A percentile compares a stretch with the other conserved stretches of the same genome.
phyloP scores from a whole-genome alignment of 202 grass and related monocot genomes.

The Elaeis oleifera region DNA sequence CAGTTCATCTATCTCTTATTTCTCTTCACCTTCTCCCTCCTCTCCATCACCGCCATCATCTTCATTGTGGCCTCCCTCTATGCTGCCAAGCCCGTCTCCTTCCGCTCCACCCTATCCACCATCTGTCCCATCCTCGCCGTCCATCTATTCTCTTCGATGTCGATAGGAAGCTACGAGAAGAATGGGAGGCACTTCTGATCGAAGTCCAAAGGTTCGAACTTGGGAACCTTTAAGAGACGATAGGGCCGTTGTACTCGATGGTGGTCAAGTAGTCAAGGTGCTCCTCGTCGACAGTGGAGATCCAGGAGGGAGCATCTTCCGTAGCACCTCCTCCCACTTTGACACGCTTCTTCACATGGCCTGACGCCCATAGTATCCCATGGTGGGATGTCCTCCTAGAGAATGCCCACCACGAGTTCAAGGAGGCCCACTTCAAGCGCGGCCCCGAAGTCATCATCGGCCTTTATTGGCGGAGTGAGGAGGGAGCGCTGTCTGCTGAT shows the following conservation, averaged over 20 bases:
- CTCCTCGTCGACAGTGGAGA: no score
- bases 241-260: no score
- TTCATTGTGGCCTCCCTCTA: constrained; percentile 97
- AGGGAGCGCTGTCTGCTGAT: no score
- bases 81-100: constrained; percentile 65
- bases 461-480: constrained; percentile 48
- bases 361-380: constrained; percentile 55
- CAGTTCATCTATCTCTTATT: constrained; percentile 78
- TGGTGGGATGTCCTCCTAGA: constrained; percentile 70
- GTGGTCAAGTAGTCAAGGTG: no score
- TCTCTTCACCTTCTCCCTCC: constrained; percentile 94
- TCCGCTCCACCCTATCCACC: constrained; percentile 55
- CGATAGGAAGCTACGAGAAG: no score
- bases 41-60: constrained; percentile 79
- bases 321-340: not conserved
- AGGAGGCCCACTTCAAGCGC: constrained; percentile 63
- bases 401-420: constrained; percentile 79
- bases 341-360: constrained; percentile 52
- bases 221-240: no score
- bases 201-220: no score
- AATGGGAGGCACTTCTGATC: no score
- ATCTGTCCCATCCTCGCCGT: constrained; percentile 43
- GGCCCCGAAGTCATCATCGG: constrained; percentile 80
- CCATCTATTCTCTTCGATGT: no score
- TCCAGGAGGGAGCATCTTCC: no score